These are phyloP conservation scores for Brassica nigra DNA, from an alignment of 345 rosid genomes.

Conservation along the genomic window DNA sequence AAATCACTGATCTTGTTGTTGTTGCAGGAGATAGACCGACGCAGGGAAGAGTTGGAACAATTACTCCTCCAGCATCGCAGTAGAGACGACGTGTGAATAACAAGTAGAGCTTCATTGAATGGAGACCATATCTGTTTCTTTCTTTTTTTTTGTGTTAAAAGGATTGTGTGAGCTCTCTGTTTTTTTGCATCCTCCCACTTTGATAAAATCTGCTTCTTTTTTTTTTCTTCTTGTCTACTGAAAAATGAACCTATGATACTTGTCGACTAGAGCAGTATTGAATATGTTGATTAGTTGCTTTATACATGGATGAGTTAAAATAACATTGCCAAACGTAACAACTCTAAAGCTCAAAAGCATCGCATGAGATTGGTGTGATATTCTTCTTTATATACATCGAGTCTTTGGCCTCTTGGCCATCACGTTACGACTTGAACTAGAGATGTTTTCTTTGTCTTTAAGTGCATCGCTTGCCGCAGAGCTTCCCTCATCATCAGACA, in stretches of 20 bases:
- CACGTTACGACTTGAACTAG: constrained; percentile 15
- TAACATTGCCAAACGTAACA: neutral
- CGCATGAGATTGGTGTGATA: neutral
- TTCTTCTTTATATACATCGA: neutral
- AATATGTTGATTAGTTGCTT: neutral
- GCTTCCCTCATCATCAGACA: constrained; percentile 41
- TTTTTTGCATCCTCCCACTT: constrained; percentile 25
- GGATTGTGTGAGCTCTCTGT: constrained; percentile 24
- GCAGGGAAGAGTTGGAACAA: constrained; percentile 87
- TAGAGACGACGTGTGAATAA: constrained; percentile 27
- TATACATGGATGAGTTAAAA: neutral
- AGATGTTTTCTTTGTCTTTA: neutral
- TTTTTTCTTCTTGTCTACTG: neutral
- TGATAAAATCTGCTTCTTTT: neutral
- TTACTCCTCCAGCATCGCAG: constrained; percentile 60
- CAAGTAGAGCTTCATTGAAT: constrained; percentile 22
- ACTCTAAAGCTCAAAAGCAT: neutral
- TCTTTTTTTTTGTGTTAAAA: constrained; percentile 6
- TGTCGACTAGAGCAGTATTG: neutral
- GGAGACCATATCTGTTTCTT: neutral
- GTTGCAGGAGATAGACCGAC: constrained; percentile 73
- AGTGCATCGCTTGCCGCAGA: constrained; percentile 8
- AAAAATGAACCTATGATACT: constrained; percentile 3
- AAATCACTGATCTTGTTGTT: neutral
- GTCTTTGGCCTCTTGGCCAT: constrained; percentile 26